Percentiles rank a stretch among this genome's conserved stretches.
These are phyloP conservation scores for Fonsecaea erecta DNA, from an alignment of 2,329 filamentous ascomycete genomes.

Conservation along the genomic window DNA sequence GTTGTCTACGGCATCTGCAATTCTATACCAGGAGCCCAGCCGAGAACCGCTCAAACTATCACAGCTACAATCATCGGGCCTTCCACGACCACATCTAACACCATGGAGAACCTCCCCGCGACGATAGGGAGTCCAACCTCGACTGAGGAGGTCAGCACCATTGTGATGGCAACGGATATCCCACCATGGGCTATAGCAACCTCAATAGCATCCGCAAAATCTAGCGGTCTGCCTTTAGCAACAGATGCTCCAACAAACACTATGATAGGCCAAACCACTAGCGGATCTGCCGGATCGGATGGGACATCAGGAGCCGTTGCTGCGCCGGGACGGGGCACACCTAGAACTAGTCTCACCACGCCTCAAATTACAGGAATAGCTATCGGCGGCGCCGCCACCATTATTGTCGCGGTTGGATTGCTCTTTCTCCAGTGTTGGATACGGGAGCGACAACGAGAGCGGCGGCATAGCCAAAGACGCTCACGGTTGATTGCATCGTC, in stretches of 20 bases:
- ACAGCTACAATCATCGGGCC: slow-evolving; percentile 60
- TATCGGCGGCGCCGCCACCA: slow-evolving; percentile 58
- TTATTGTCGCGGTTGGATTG: slow-evolving; percentile 55
- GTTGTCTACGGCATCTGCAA: slow-evolving; percentile 62
- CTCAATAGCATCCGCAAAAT: slow-evolving; percentile 6
- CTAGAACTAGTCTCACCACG: slow-evolving; percentile 40
- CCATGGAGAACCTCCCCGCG: slow-evolving; percentile 33
- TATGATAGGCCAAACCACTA: background rate
- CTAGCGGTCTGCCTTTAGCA: slow-evolving; percentile 28
- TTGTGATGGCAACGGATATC: slow-evolving; percentile 30
- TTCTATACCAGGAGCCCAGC: slow-evolving; percentile 54
- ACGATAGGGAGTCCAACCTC: slow-evolving; percentile 27
- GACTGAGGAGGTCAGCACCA: slow-evolving; percentile 31
- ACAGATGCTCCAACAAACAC: slow-evolving; percentile 21
- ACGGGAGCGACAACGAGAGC: slow-evolving; percentile 38
- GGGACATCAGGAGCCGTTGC: slow-evolving; percentile 23
- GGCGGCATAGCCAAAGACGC: slow-evolving; percentile 43
- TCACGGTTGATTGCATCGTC: slow-evolving; percentile 47
- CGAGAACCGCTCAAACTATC: slow-evolving; percentile 63
- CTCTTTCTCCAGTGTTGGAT: slow-evolving; percentile 44
- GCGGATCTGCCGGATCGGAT: slow-evolving; percentile 31
- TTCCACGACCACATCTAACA: slow-evolving; percentile 45
- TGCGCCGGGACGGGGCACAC: slow-evolving; percentile 1
- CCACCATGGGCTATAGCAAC: slow-evolving; percentile 22
- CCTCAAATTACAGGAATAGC: slow-evolving; percentile 64